phyloP scores from a whole-genome alignment of 805 yeast genomes.

The Ogataea chonburiensis region DNA sequence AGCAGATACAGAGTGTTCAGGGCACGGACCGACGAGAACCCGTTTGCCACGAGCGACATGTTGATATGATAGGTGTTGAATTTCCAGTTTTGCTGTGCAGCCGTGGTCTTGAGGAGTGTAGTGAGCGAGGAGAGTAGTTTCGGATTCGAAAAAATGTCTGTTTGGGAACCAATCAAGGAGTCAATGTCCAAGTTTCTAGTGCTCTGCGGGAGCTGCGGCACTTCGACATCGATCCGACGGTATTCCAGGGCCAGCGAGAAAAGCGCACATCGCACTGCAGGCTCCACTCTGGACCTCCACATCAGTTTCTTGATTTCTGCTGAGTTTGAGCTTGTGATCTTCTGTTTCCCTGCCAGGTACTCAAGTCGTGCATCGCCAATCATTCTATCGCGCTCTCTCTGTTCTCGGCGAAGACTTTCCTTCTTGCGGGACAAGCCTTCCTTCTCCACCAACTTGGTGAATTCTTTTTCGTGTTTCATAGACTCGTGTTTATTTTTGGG shows the following conservation, averaged over 20 bases:
- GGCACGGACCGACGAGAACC: constrained; percentile 15
- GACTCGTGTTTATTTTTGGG: constrained; percentile 58
- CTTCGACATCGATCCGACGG: constrained; percentile 2
- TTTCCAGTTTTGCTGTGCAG: constrained; percentile 20
- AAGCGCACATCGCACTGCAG: constrained; percentile 19
- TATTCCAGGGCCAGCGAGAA: constrained; percentile 20
- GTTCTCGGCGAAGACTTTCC: constrained; percentile 34
- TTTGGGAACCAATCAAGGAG: constrained; percentile 20
- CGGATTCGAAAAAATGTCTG: constrained; percentile 23
- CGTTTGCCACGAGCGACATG: constrained; percentile 15
- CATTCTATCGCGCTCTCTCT: constrained; percentile 31
- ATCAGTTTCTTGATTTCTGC: constrained; percentile 35
- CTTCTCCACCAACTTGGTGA: constrained; percentile 38
- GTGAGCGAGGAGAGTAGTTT: constrained; percentile 22
- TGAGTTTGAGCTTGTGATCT: constrained; percentile 29
- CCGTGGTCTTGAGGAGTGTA: constrained; percentile 18
- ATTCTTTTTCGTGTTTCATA: constrained; percentile 54
- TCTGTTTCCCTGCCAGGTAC: constrained; percentile 29
- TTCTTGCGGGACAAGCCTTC: constrained; percentile 34
- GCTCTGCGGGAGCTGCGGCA: constrained; percentile 12
- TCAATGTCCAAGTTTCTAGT: constrained; percentile 17
- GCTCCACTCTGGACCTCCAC: constrained; percentile 33
- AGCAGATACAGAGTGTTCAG: constrained; percentile 25
- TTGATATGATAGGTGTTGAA: constrained; percentile 18
- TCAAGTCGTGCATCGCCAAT: constrained; percentile 36